phyloP scores from a whole-genome alignment of 2,329 filamentous ascomycete species.

The Beauveria scarabaeidicola region DNA sequence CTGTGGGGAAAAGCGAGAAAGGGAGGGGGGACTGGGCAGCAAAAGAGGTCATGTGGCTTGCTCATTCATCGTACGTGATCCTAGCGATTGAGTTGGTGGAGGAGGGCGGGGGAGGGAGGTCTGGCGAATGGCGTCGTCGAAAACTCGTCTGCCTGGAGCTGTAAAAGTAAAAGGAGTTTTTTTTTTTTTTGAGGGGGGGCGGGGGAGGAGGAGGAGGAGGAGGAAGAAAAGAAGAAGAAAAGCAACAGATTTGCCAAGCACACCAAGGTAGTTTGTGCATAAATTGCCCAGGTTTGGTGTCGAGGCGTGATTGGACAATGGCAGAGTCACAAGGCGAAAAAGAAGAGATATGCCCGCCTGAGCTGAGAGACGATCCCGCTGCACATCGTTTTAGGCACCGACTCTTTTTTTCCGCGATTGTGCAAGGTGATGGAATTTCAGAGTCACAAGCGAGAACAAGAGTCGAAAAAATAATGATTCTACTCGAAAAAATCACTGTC shows the following conservation, averaged over 20 bases:
- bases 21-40: background rate
- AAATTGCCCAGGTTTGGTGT: too few relatives aligned
- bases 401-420: background rate
- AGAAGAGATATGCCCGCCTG: background rate
- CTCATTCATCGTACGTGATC: too few relatives aligned
- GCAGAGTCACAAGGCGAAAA: background rate
- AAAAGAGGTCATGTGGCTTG: background rate
- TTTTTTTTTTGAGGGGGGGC: too few relatives aligned
- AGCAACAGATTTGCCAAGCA: too few relatives aligned
- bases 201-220: background rate
- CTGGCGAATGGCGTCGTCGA: background rate
- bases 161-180: background rate
- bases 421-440: background rate
- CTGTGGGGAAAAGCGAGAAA: background rate
- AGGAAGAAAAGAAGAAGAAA: too few relatives aligned
- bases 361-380: background rate
- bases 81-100: background rate
- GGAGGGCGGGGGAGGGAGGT: background rate
- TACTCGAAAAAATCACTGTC: too few relatives aligned
- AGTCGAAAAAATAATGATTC: background rate
- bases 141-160: slow-evolving; percentile 9
- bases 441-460: background rate
- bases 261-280: too few relatives aligned
- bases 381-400: background rate
- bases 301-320: background rate